Conservation (phyloP, 352 stramenopile genomes). For the Globisporangium rhizosaccharum region DNA sequence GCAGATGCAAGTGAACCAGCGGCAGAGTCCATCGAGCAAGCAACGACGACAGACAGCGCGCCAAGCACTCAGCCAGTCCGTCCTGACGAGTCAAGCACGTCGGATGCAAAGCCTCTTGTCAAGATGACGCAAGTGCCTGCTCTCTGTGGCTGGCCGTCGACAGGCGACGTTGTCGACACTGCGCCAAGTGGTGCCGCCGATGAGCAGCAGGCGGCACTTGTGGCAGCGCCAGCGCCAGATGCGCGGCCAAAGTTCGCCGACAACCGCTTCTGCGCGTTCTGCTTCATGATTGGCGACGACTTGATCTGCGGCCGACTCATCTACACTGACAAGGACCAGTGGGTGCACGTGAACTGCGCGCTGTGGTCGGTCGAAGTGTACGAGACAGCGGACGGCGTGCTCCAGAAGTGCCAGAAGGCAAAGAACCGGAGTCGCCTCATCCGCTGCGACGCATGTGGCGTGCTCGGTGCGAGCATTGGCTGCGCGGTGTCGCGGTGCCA, state of each 20-base stretch:
- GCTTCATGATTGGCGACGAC: conserved; percentile 78
- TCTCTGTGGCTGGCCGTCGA: conserved; percentile 34
- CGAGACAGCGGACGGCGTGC: conserved; percentile 59
- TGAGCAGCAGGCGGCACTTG: not conserved
- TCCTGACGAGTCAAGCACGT: not conserved
- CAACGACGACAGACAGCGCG: not conserved
- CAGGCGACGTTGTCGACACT: not conserved
- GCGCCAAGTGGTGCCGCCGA: not conserved
- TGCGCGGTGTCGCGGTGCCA: conserved; percentile 85
- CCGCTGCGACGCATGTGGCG: conserved; percentile 88
- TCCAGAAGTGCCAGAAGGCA: conserved; percentile 87
- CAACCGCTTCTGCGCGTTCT: conserved; percentile 72
- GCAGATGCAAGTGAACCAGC: not conserved
- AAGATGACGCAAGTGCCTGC: conserved; percentile 38
- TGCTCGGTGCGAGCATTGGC: conserved; percentile 89
- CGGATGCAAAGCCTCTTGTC: not conserved
- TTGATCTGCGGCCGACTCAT: conserved; percentile 69
- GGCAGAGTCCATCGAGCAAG: not conserved
- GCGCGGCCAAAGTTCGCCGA: conserved; percentile 35
- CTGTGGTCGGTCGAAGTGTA: conserved; percentile 92
- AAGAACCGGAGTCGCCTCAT: conserved; percentile 83
- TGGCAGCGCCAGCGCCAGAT: not conserved
- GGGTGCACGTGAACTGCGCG: conserved; percentile 91
- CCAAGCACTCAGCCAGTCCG: not conserved
- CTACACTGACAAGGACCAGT: conserved; percentile 79